Evolutionary conservation across 352 stramenopile species (phyloP).

Genomic region (Pilasporangium apinafurcum): DNA sequence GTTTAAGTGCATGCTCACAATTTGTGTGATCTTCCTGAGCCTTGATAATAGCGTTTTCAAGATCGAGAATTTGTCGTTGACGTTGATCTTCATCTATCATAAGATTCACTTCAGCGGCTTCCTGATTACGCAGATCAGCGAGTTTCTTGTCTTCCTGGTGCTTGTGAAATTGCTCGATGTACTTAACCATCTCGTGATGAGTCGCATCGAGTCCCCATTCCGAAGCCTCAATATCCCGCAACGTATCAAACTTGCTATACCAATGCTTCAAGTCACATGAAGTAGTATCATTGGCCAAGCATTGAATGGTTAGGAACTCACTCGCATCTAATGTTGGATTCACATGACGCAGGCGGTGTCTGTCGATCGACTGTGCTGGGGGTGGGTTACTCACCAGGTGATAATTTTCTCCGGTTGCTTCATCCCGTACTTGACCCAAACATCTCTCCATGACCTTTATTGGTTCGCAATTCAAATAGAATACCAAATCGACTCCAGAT

Average conservation of each 20-base stretch:
- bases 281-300: constrained; percentile 17
- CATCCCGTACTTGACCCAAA: constrained; percentile 50
- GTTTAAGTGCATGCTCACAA: constrained; percentile 28
- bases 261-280: constrained; percentile 23
- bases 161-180: constrained; percentile 25
- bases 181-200: constrained; percentile 19
- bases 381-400: constrained; percentile 52
- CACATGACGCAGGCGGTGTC: constrained; percentile 44
- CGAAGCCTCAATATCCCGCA: constrained; percentile 20
- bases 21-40: constrained; percentile 29
- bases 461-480: constrained; percentile 41
- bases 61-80: constrained; percentile 17
- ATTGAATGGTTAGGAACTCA: constrained; percentile 54
- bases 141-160: constrained; percentile 7
- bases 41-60: constrained; percentile 26
- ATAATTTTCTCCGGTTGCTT: constrained; percentile 22
- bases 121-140: constrained; percentile 15
- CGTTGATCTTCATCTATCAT: constrained; percentile 35
- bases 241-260: constrained; percentile 42
- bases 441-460: constrained; percentile 41
- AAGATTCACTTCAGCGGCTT: constrained; percentile 13
- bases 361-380: constrained; percentile 30
- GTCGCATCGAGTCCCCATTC: constrained; percentile 18
- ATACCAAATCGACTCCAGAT: constrained; percentile 68
- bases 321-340: constrained; percentile 34